Percentiles rank a stretch among this genome's conserved stretches.
phyloP scores from a whole-genome alignment of 352 stramenopile genomes.

The Phytophthora quininea region DNA sequence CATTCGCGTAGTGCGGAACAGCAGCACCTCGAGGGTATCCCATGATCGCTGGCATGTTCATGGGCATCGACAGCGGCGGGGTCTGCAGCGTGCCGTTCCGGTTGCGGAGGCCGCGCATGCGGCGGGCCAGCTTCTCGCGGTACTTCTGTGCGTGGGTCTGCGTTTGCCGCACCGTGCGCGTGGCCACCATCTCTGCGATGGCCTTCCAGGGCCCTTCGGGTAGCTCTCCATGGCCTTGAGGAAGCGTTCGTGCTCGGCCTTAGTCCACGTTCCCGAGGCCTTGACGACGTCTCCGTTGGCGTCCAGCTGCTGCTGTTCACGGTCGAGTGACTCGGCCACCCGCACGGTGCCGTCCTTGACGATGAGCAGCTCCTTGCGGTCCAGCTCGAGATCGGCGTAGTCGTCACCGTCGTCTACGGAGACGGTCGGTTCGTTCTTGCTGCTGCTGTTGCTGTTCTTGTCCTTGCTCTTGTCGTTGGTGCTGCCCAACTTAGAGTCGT shows the following conservation, averaged over 20 bases:
- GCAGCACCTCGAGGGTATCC: slow-evolving; percentile 7
- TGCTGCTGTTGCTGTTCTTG: slow-evolving; percentile 25
- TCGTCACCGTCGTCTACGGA: slow-evolving; percentile 5
- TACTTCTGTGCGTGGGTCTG: slow-evolving; percentile 79
- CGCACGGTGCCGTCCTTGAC: slow-evolving; percentile 76
- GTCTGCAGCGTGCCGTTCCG: slow-evolving; percentile 61
- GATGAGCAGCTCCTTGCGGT: slow-evolving; percentile 77
- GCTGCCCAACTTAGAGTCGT: slow-evolving; percentile 17
- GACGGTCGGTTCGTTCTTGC: slow-evolving; percentile 13
- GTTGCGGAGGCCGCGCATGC: slow-evolving; percentile 67
- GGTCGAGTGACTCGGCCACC: slow-evolving; percentile 62
- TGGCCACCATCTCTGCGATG: slow-evolving; percentile 70
- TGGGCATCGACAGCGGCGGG: slow-evolving; percentile 25
- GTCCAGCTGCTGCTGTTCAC: slow-evolving; percentile 56
- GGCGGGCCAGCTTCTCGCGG: slow-evolving; percentile 61
- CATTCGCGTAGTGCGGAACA: slow-evolving; percentile 15
- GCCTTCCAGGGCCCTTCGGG: slow-evolving; percentile 68
- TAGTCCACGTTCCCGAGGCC: slow-evolving; percentile 62
- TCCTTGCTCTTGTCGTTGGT: neutral
- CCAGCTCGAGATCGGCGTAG: slow-evolving; percentile 47
- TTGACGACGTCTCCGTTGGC: slow-evolving; percentile 63
- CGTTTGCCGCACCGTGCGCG: slow-evolving; percentile 69
- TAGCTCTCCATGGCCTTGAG: slow-evolving; percentile 61
- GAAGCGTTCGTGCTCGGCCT: slow-evolving; percentile 66
- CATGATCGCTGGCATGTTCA: slow-evolving; percentile 1